Conservation (phyloP, 2,329 filamentous ascomycete species). For the Fusarium mexicanum region DNA sequence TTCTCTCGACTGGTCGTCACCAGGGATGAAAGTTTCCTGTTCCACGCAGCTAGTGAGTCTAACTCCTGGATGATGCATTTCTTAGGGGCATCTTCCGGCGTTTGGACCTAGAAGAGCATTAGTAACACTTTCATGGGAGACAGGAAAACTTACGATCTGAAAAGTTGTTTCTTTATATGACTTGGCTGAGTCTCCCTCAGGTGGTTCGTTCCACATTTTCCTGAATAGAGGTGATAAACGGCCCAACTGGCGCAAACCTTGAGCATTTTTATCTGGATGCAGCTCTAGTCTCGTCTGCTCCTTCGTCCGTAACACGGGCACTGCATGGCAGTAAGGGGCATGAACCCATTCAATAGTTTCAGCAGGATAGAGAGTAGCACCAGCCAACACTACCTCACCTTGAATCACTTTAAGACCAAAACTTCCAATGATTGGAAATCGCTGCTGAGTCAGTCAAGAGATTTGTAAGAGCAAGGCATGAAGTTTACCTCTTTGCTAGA, state of each 20-base stretch:
- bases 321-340: slow-evolving; percentile 74
- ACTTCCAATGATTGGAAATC: slow-evolving; percentile 71
- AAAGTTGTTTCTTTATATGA: slow-evolving; percentile 49
- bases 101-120: slow-evolving; percentile 57
- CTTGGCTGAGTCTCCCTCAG: slow-evolving; percentile 33
- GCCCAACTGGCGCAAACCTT: slow-evolving; percentile 63
- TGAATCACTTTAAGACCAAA: slow-evolving; percentile 70
- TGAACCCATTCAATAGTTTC: slow-evolving; percentile 65
- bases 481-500: slow-evolving; percentile 59
- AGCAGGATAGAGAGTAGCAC: slow-evolving; percentile 66
- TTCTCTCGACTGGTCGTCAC: slow-evolving; percentile 46
- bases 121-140: slow-evolving; percentile 22
- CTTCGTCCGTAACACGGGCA: slow-evolving; percentile 70
- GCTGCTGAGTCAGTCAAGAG: slow-evolving; percentile 53
- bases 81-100: slow-evolving; percentile 62
- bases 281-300: slow-evolving; percentile 65
- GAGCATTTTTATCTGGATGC: slow-evolving; percentile 60
- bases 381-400: slow-evolving; percentile 72
- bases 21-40: slow-evolving; percentile 64
- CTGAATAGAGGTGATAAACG: slow-evolving; percentile 73
- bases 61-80: slow-evolving; percentile 63
- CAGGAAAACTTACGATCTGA: slow-evolving; percentile 56
- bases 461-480: not conserved
- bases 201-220: slow-evolving; percentile 69
- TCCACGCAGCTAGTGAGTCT: slow-evolving; percentile 68